These are phyloP conservation scores for Penicillium malachiteum DNA, from an alignment of 495 filamentous ascomycete species.

Conservation along the genomic window DNA sequence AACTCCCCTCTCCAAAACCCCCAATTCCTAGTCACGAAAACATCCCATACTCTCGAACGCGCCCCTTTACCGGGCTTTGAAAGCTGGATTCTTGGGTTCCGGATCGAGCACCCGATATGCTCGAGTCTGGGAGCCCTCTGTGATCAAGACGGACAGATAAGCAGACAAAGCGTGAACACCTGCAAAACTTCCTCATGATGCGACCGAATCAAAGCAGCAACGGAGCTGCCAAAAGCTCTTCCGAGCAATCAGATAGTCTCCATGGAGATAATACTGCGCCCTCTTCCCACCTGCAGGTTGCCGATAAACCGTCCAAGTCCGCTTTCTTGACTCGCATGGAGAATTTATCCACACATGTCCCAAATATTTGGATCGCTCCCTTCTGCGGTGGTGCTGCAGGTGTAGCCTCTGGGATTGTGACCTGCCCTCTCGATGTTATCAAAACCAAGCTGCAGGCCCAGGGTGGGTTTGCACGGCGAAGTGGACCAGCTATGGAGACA, in stretches of 20 bases:
- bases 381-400: constrained; percentile 85
- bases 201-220: constrained; percentile 35
- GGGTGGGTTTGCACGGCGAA: constrained; percentile 65
- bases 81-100: constrained; percentile 38
- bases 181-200: constrained; percentile 34
- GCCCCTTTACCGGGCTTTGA: constrained; percentile 9
- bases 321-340: constrained; percentile 55
- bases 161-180: constrained; percentile 34
- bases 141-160: constrained; percentile 43
- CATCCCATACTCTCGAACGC: neutral
- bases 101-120: constrained; percentile 50
- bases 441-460: constrained; percentile 98
- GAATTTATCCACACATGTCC: constrained; percentile 47
- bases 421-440: constrained; percentile 97
- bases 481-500: constrained; percentile 43
- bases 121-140: constrained; percentile 48
- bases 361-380: constrained; percentile 56
- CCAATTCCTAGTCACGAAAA: constrained; percentile 2
- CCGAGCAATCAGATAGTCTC: constrained; percentile 26
- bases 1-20: constrained; percentile 15
- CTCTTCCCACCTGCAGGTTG: constrained; percentile 16
- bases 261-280: constrained; percentile 22
- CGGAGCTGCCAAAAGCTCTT: constrained; percentile 30
- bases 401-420: constrained; percentile 88
- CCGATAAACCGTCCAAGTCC: constrained; percentile 24